Percentiles rank a stretch among this genome's conserved stretches.
These are phyloP conservation scores for Waitea zeae DNA, from an alignment of 1,284 basidiomycete species.

Conservation along the genomic window DNA sequence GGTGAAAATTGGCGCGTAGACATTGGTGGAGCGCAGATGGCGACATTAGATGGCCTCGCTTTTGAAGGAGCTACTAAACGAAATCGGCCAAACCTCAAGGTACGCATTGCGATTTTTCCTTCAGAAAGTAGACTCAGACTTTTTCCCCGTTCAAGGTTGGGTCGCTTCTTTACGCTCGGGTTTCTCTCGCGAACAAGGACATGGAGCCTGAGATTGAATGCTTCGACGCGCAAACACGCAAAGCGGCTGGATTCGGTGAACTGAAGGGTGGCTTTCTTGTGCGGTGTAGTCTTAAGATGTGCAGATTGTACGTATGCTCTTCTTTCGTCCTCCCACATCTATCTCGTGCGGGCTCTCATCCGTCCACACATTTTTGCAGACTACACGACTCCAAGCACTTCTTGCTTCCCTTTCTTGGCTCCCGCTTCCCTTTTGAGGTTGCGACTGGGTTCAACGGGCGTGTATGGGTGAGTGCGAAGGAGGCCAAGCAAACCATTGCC, in stretches of 20 bases:
- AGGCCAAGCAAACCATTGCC: conserved; percentile 48
- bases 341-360: conserved; percentile 1
- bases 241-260: conserved; percentile 72
- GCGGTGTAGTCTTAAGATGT: conserved; percentile 61
- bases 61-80: conserved; percentile 79
- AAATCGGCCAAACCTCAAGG: conserved; percentile 73
- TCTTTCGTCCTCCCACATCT: neutral
- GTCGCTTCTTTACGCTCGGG: conserved; percentile 63
- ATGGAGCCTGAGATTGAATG: conserved; percentile 85
- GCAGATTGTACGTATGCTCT: conserved; percentile 42
- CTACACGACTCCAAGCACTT: conserved; percentile 60
- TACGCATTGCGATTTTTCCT: conserved; percentile 13
- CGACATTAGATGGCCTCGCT: conserved; percentile 62
- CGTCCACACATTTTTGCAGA: conserved; percentile 19
- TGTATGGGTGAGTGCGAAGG: conserved; percentile 62
- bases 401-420: conserved; percentile 55
- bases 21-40: conserved; percentile 64
- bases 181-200: conserved; percentile 75
- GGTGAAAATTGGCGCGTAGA: conserved; percentile 75
- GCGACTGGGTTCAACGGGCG: conserved; percentile 73
- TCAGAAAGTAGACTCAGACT: neutral
- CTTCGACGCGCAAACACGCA: conserved; percentile 72
- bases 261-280: conserved; percentile 65
- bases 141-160: conserved; percentile 39
- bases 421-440: conserved; percentile 56